Conservation (phyloP, 345 rosid species). For the Syzygium grande region DNA sequence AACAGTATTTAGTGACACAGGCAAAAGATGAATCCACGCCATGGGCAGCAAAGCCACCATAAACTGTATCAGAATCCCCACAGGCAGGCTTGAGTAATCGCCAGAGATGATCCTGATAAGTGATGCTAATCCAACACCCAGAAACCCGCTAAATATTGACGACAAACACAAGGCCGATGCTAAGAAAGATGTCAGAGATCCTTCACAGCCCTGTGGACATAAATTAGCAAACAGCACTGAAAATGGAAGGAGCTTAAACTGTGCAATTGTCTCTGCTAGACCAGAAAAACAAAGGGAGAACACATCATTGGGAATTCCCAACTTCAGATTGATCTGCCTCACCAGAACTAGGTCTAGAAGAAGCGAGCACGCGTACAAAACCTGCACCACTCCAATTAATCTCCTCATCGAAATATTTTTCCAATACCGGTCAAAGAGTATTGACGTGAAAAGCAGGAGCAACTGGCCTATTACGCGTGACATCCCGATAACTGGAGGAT, state of each 20-base stretch:
- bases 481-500: constrained; percentile 70
- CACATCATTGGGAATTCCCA: constrained; percentile 64
- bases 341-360: constrained; percentile 68
- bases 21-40: constrained; percentile 43
- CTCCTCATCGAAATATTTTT: constrained; percentile 64
- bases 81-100: constrained; percentile 49
- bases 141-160: constrained; percentile 61
- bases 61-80: constrained; percentile 59
- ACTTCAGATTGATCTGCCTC: constrained; percentile 50
- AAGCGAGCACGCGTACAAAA: constrained; percentile 50
- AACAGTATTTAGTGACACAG: constrained; percentile 27
- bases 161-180: constrained; percentile 72
- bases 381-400: constrained; percentile 42
- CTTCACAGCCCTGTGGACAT: constrained; percentile 85
- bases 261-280: constrained; percentile 68
- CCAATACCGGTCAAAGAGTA: constrained; percentile 54
- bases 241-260: constrained; percentile 82
- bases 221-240: constrained; percentile 48
- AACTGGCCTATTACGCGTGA: constrained; percentile 74
- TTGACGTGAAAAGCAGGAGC: constrained; percentile 51
- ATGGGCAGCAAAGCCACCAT: constrained; percentile 61
- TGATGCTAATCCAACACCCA: constrained; percentile 72
- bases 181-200: constrained; percentile 78
- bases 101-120: constrained; percentile 52
- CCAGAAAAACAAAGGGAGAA: constrained; percentile 67